phyloP scores from a whole-genome alignment of 2,329 filamentous ascomycete species.

The Sporothrix protearum region DNA sequence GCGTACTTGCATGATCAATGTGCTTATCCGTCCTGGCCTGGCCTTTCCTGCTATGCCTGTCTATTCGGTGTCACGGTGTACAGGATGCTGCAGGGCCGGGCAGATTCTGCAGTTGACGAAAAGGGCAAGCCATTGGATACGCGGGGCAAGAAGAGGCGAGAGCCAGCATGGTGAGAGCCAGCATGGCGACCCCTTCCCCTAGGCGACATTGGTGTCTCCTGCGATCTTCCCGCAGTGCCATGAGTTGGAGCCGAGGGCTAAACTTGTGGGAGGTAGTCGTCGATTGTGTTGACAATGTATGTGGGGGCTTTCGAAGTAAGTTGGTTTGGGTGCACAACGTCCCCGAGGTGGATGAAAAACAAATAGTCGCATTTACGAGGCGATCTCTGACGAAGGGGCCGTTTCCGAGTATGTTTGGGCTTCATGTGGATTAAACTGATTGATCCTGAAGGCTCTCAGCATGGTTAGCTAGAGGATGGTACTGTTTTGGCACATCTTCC shows the following conservation, averaged over 20 bases:
- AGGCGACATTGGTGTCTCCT: neutral
- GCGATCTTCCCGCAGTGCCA: neutral
- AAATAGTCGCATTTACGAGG: neutral
- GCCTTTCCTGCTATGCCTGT: conserved; percentile 13
- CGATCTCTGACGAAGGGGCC: neutral
- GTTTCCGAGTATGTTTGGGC: neutral
- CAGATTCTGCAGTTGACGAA: conserved; percentile 20
- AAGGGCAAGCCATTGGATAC: conserved; percentile 12
- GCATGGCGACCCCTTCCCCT: neutral
- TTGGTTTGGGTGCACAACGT: neutral
- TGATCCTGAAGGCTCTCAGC: neutral
- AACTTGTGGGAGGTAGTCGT: neutral
- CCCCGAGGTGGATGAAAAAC: neutral
- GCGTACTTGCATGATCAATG: neutral
- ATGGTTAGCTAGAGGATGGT: neutral
- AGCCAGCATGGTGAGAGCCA: conserved; percentile 9
- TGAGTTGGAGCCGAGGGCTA: neutral
- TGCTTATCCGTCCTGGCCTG: neutral
- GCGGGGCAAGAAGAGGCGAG: conserved; percentile 22
- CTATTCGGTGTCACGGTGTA: neutral
- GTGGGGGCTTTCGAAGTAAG: neutral
- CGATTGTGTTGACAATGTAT: neutral
- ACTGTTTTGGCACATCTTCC: neutral
- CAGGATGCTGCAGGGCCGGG: conserved; percentile 16
- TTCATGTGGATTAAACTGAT: neutral